Base-by-base conservation (phyloP, 176 grass and related monocot genomes). In the Musa beccarii region DNA sequence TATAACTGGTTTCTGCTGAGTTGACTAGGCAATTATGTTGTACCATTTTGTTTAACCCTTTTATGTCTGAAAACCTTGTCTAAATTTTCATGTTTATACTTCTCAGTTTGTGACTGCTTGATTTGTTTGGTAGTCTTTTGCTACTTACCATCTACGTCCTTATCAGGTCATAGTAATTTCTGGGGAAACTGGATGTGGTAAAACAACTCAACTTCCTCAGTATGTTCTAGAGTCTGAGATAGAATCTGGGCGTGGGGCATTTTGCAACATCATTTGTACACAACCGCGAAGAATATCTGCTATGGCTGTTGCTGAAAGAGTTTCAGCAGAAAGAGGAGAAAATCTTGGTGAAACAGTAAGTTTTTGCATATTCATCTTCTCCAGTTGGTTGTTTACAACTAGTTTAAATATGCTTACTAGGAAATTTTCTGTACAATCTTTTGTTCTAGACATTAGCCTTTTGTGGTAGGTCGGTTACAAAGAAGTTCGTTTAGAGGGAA, bases 401-500 rank as follows among this genome's bases (percentile, higher is more conserved):
- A 53, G 75, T 54, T 52, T 57, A 54, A 70, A 50, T 65, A 52
- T 54, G 78, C 53, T 59, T 29, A 54, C 15, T 76, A 73, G 23
- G 22, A 43, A 70, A 19, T 63, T 83, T 79, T 89, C 81, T 81
- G 76, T 84, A 81, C 20, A 78, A 81, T 75, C 65, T 86, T 43
- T 65, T 84, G 78, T 89, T 86, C 76, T 80, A 86, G 55, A 90
- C 63, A 55, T 79, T 88, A 85, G 76, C 34, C 34, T 90, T 92
- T 82, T 90, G 85, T 87, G 74, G 85, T 87, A 98, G 90, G 90
- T 93, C 81, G 94, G 94, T 74, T 98, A 93, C 81, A 98, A 98
- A 98, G 94, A n/a, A 98, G 94, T 98, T 85, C 86, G 94, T 55
- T 87, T 98, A 76, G 94, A 98, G 64, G 94, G 94, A 78, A 87